Conservation (phyloP, 352 stramenopile species). For the Globisporangium uncinulatum region DNA sequence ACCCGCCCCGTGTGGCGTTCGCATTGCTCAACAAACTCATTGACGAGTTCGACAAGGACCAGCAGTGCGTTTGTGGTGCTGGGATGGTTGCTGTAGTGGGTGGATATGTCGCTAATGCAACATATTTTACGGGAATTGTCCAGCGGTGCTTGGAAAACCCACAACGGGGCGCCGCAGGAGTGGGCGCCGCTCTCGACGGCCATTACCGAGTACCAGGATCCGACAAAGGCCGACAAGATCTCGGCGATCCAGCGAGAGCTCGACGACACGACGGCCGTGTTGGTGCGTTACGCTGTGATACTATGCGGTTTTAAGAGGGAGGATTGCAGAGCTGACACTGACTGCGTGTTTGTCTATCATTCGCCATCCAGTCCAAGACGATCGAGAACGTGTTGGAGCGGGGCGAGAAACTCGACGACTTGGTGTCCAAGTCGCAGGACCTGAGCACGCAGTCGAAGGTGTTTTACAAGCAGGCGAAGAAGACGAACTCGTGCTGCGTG, state of each 20-base stretch:
- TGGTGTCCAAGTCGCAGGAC: constrained; percentile 98
- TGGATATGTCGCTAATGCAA: constrained; percentile 10
- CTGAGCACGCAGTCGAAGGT: constrained; percentile 98
- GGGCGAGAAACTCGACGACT: constrained; percentile 98
- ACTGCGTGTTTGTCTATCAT: neutral
- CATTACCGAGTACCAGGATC: constrained; percentile 96
- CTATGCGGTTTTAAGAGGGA: neutral
- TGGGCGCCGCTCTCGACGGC: constrained; percentile 92
- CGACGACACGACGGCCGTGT: constrained; percentile 98
- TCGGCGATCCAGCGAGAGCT: constrained; percentile 99
- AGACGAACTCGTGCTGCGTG: constrained; percentile 99
- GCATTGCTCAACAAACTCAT: constrained; percentile 95
- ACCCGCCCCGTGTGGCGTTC: constrained; percentile 96
- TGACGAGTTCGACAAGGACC: constrained; percentile 92
- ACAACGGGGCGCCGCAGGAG: constrained; percentile 60
- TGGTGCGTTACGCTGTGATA: constrained; percentile 38
- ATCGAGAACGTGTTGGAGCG: constrained; percentile 99
- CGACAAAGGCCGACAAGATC: constrained; percentile 98
- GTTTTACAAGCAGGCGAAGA: constrained; percentile 99
- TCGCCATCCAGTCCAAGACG: constrained; percentile 88
- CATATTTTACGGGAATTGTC: constrained; percentile 26
- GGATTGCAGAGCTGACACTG: neutral
- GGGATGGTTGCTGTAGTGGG: too few species aligned
- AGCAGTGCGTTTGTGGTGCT: constrained; percentile 18
- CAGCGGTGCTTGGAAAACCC: constrained; percentile 55